These are phyloP conservation scores for Penicillium sp. DNA, from an alignment of 2,329 filamentous ascomycete genomes.

Conservation along the genomic window DNA sequence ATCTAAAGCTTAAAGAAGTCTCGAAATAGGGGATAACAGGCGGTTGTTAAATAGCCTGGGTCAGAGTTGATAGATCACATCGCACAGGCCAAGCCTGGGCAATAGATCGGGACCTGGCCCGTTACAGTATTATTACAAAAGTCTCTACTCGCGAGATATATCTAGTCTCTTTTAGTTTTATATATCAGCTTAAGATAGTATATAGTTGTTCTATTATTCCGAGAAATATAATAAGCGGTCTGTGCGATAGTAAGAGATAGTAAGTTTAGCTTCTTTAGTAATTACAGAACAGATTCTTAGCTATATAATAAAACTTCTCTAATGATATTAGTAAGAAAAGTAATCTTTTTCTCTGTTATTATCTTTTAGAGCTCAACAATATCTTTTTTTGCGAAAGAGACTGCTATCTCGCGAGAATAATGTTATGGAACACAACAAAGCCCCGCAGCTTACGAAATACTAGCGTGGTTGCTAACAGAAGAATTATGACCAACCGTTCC, in stretches of 20 bases:
- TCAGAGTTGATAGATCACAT: too few relatives aligned
- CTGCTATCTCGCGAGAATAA: background rate
- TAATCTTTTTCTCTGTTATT: background rate
- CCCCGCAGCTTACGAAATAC: too few relatives aligned
- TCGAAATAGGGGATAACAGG: too few relatives aligned
- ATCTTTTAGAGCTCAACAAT: background rate
- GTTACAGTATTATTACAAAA: background rate
- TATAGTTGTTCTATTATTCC: too few relatives aligned
- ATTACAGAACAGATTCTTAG: background rate
- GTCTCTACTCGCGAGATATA: background rate
- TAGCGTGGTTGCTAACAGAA: too few relatives aligned
- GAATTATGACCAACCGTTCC: too few relatives aligned
- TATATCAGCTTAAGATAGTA: constrained; percentile 16
- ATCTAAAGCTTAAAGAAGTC: too few relatives aligned
- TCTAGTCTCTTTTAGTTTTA: background rate
- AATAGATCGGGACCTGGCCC: too few relatives aligned
- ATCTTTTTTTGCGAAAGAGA: background rate
- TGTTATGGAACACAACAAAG: too few relatives aligned
- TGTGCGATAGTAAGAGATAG: constrained; percentile 30
- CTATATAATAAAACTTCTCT: background rate
- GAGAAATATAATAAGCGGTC: constrained; percentile 27
- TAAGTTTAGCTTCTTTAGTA: constrained; percentile 22
- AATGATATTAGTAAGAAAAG: background rate
- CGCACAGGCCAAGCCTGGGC: too few relatives aligned
- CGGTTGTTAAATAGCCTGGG: too few relatives aligned